A percentile compares a stretch with the other conserved stretches of the same genome.
phyloP scores from a whole-genome alignment of 2,329 filamentous ascomycete genomes.

The Chrysoporthe cubensis region DNA sequence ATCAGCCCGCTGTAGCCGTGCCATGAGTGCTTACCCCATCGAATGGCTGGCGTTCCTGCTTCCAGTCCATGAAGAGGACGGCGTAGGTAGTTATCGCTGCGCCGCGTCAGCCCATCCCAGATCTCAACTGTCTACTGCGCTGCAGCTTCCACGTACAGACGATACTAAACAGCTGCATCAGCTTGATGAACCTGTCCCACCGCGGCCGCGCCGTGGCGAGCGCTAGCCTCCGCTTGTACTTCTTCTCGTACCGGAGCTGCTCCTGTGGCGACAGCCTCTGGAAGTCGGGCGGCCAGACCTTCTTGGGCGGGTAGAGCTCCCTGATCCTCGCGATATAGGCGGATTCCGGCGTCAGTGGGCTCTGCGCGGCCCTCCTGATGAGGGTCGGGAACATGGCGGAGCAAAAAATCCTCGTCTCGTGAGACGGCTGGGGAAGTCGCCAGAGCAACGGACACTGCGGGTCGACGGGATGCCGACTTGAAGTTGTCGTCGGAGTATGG shows the following conservation, averaged over 20 bases:
- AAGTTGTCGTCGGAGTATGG: not conserved
- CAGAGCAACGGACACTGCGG: not conserved
- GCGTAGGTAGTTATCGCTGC: constrained; percentile 59
- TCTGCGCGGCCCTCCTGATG: constrained; percentile 45
- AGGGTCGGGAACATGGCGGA: constrained; percentile 52
- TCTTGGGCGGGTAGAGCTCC: constrained; percentile 68
- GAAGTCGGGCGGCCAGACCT: constrained; percentile 80
- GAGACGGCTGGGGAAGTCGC: constrained; percentile 23
- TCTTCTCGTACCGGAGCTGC: constrained; percentile 78
- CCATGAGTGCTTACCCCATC: constrained; percentile 45
- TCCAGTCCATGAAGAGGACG: constrained; percentile 66
- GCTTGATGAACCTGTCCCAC: constrained; percentile 67
- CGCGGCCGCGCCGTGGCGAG: constrained; percentile 64
- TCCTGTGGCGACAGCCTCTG: constrained; percentile 69
- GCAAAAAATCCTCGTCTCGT: too few species aligned
- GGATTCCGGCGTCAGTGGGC: constrained; percentile 21
- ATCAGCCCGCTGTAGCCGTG: not conserved
- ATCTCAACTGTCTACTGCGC: not conserved
- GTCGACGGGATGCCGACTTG: not conserved
- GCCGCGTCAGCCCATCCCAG: not conserved
- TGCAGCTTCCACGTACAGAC: constrained; percentile 50
- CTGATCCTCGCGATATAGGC: constrained; percentile 30
- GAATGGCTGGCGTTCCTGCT: constrained; percentile 51
- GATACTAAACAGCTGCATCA: constrained; percentile 65
- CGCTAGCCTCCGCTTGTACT: constrained; percentile 72